Conservation (phyloP, 495 filamentous ascomycete genomes). For the Friedmanniomyces simplex region DNA sequence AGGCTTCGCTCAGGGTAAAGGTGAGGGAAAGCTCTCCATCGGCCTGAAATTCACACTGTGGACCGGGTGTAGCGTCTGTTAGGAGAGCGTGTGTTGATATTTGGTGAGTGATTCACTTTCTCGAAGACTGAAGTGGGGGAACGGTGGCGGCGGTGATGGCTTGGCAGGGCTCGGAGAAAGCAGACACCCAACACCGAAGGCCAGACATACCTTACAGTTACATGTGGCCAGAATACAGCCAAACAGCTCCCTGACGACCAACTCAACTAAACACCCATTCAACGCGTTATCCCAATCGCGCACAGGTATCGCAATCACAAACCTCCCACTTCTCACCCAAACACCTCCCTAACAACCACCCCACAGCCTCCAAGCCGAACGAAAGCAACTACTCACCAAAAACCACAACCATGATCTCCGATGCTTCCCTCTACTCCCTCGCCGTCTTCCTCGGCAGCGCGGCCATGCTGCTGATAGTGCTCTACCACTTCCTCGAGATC, state of each 20-base stretch:
- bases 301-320: too few relatives aligned
- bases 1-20: slow-evolving; percentile 6
- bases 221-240: too few relatives aligned
- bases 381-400: too few relatives aligned
- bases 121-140: background rate
- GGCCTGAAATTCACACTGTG: background rate
- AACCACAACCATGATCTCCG: slow-evolving; percentile 33
- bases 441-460: slow-evolving; percentile 87
- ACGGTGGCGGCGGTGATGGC: background rate
- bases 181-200: too few relatives aligned
- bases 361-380: too few relatives aligned
- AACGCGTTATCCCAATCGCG: too few relatives aligned
- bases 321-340: too few relatives aligned
- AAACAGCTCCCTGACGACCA: too few relatives aligned
- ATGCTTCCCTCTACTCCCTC: slow-evolving; percentile 44
- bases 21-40: slow-evolving; percentile 22
- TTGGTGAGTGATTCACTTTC: background rate
- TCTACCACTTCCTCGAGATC: slow-evolving; percentile 96
- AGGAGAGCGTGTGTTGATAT: background rate
- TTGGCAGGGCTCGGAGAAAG: background rate
- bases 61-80: background rate
- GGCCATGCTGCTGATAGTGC: slow-evolving; percentile 85
- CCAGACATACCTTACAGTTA: too few relatives aligned
- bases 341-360: too few relatives aligned
- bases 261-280: too few relatives aligned